phyloP scores from a whole-genome alignment of 768 basidiomycete genomes.

The Trametes sanguinea region DNA sequence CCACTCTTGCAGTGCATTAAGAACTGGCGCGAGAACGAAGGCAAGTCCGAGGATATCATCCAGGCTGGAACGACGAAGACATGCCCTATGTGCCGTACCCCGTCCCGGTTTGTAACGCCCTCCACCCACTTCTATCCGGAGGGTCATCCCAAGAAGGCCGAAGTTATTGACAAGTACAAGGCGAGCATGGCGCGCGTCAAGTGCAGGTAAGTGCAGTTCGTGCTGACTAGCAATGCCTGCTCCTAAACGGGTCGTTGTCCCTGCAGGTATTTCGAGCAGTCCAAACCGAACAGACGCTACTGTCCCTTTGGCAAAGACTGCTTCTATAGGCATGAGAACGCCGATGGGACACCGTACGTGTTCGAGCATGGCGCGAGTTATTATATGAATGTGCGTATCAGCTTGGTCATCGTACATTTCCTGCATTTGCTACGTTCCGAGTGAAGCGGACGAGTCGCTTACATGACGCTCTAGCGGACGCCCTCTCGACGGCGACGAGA shows the following conservation, averaged over 20 bases:
- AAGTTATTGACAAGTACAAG: conserved; percentile 59
- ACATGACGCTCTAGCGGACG: not conserved
- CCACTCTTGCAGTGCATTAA: conserved; percentile 65
- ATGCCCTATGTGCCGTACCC: conserved; percentile 75
- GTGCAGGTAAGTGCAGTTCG: conserved; percentile 55
- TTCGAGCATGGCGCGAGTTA: conserved; percentile 49
- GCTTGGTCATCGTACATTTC: not conserved
- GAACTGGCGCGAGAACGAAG: conserved; percentile 69
- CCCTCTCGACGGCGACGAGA: not conserved
- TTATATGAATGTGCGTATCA: conserved; percentile 19
- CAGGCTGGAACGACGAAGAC: conserved; percentile 66
- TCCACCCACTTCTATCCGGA: conserved; percentile 68
- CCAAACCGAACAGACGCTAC: conserved; percentile 48
- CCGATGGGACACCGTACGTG: conserved; percentile 62
- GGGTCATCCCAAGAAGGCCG: conserved; percentile 53
- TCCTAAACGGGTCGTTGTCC: not conserved
- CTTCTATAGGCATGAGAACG: conserved; percentile 72
- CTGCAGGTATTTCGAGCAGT: conserved; percentile 62
- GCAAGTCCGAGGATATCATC: conserved; percentile 52
- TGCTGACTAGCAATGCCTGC: not conserved
- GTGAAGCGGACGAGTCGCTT: not conserved
- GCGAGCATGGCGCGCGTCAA: conserved; percentile 70
- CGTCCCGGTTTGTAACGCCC: conserved; percentile 70
- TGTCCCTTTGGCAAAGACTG: conserved; percentile 84
- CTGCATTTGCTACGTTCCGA: not conserved